Conservation (phyloP, 495 filamentous ascomycete species). For the Tuber magnatum region DNA sequence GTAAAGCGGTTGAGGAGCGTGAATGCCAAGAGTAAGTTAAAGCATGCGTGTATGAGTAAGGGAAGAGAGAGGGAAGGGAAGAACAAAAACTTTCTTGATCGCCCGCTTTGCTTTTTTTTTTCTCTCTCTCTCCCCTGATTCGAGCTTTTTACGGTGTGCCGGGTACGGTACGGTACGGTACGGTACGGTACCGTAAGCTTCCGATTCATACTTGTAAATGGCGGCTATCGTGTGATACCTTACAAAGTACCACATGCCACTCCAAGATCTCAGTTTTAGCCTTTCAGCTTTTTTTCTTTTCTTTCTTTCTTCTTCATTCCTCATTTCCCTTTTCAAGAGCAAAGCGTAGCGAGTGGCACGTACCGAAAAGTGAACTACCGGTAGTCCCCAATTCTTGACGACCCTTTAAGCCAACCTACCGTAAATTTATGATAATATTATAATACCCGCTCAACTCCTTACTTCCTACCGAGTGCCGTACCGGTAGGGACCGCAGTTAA, state of each 20-base stretch:
- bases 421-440: too few species aligned
- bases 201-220: background rate
- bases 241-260: background rate
- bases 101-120: background rate
- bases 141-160: too few species aligned
- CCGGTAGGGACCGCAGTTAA: too few species aligned
- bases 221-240: slow-evolving; percentile 1
- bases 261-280: background rate
- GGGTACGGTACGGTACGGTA: too few species aligned
- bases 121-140: background rate
- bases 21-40: background rate
- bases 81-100: background rate
- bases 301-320: background rate
- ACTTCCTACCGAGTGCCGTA: background rate
- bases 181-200: background rate
- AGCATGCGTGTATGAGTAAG: background rate
- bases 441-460: background rate
- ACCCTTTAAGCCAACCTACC: background rate
- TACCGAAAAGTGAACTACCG: background rate
- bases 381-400: background rate
- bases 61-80: background rate
- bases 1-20: background rate
- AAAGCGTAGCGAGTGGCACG: background rate
- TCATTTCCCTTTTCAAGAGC: background rate
- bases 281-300: background rate